Conservation (phyloP, 441 rosid genomes). For the Isatis lusitanica region DNA sequence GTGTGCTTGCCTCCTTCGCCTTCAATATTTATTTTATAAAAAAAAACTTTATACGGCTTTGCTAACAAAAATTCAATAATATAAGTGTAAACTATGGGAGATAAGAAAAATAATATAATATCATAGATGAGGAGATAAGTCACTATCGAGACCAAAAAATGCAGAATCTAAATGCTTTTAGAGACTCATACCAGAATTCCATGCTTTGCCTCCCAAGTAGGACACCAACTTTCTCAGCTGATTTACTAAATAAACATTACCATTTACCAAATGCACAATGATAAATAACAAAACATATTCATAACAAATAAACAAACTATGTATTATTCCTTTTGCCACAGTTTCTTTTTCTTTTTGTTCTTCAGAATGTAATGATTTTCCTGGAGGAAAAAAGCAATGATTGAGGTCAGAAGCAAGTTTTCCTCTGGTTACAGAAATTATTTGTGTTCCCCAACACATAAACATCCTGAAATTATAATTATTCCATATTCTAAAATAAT, state of each 20-base stretch:
- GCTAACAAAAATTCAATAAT: not conserved
- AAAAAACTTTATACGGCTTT: not conserved
- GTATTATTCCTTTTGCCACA: conserved; percentile 23
- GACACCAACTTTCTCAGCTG: conserved; percentile 37
- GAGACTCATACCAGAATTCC: conserved; percentile 35
- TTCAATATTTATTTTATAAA: not conserved
- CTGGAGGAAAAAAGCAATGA: conserved; percentile 23
- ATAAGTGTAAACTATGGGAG: not conserved
- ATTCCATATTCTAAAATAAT: not conserved
- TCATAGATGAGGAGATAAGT: conserved; percentile 31
- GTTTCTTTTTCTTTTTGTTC: not conserved
- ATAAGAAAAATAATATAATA: not conserved
- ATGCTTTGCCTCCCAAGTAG: conserved; percentile 41
- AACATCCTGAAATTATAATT: conserved; percentile 30
- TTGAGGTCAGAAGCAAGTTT: conserved; percentile 35
- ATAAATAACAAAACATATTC: not conserved
- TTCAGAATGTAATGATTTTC: conserved; percentile 34
- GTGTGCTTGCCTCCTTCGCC: not conserved
- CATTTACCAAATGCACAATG: conserved; percentile 19
- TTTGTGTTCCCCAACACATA: conserved; percentile 36
- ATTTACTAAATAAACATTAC: conserved; percentile 33
- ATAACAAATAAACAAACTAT: not conserved
- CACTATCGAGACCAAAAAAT: conserved; percentile 28
- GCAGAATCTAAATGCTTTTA: conserved; percentile 33
- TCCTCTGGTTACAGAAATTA: conserved; percentile 32